Conservation (phyloP, 192 early-diverging fungal genomes). For the Nowakowskiella sp. region DNA sequence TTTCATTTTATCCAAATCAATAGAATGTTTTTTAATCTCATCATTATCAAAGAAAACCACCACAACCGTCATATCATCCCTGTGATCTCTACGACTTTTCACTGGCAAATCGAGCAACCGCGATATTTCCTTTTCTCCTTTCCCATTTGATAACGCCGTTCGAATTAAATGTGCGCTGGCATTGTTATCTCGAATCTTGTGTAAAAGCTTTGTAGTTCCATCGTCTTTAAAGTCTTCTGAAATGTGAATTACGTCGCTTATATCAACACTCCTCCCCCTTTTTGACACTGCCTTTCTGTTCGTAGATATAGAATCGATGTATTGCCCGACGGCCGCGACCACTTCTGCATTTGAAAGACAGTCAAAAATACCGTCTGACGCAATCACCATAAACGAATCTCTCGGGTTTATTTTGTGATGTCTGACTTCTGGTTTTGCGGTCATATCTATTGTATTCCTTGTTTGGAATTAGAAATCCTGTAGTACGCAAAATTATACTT, state of each 20-base stretch:
- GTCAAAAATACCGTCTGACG: slow-evolving; percentile 80
- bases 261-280: no score
- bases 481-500: slow-evolving; percentile 31
- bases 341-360: slow-evolving; percentile 58
- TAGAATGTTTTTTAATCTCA: no score
- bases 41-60: slow-evolving; percentile 50
- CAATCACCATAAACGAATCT: slow-evolving; percentile 70
- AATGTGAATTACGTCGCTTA: slow-evolving; percentile 2
- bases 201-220: slow-evolving; percentile 9
- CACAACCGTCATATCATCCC: slow-evolving; percentile 79
- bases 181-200: slow-evolving; percentile 40
- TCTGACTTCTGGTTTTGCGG: slow-evolving; percentile 62
- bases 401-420: slow-evolving; percentile 47
- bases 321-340: slow-evolving; percentile 36
- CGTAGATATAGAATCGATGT: slow-evolving; percentile 25
- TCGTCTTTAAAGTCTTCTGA: not conserved
- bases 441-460: slow-evolving; percentile 65
- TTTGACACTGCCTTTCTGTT: no score
- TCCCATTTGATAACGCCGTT: slow-evolving; percentile 48
- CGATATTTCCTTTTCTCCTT: slow-evolving; percentile 52
- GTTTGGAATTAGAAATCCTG: slow-evolving; percentile 39
- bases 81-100: slow-evolving; percentile 54
- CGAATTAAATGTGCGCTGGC: slow-evolving; percentile 66
- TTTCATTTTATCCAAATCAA: no score
- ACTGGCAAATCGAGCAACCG: slow-evolving; percentile 56